Evolutionary conservation across 1,284 basidiomycete genomes (phyloP), one percentile per base, ranked within the genome.

Genomic region (Marasmius sp.): DNA sequence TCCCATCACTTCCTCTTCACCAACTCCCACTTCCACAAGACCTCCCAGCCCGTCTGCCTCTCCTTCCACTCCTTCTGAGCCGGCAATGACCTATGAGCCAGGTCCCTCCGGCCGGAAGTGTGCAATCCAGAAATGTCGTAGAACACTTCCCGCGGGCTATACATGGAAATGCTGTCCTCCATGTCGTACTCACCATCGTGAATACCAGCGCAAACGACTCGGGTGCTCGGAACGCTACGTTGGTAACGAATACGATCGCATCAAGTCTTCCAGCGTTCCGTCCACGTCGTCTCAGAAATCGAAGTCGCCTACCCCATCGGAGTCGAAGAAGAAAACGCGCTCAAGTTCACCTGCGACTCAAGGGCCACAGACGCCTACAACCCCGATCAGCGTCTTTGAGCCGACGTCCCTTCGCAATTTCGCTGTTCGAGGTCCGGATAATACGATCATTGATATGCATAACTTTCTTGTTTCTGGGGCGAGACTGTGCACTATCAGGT

Each of bases 401-500:
- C 51, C 45, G 4, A 20, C 48, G 27, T 38, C 37, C 36, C 36
- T 49, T 22, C 39, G 47, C 4, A 12, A 49, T 59, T 33, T 33
- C 52, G 20, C 41, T 16, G 18, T 39, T 56, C 16, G 59, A 47
- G 57, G 41, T 54, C 50, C 39, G 22, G 60, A 39, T 48, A 33
- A 58, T 51, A 37, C 22, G 18, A 47, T 63, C 55, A 58, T 54
- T 34, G 62, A 63, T 39, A 53, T 55, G 33, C 38, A 51, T 10
- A 47, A 55, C 18, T 60, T 65, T 41, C 57, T 66, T 38, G 66
- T 72, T 18, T 61, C 65, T 5, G 72, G 72, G 22, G 67, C 73
- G 51, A 73, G 77, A 22, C 61, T 73, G 7, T 82, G 79, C 62
- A 68, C 66, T 16, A 67, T 71, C 10, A 67, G 64, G 6, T 65